Base-by-base conservation (phyloP, 345 rosid species). In the Eucalyptus globulus region DNA sequence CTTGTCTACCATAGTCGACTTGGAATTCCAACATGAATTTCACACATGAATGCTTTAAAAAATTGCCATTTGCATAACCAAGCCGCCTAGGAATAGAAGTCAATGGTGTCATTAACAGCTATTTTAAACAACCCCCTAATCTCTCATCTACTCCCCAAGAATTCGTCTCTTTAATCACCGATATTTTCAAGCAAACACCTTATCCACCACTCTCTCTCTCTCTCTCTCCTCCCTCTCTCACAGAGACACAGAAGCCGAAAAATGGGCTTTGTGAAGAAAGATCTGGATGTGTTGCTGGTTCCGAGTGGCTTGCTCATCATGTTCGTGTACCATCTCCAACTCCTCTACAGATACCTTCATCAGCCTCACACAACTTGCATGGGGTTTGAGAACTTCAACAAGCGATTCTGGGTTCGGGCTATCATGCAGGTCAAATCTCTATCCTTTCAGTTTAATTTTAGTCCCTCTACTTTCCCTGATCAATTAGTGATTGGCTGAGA, bases 331-430 rank as follows among this genome's bases (percentile, higher is more conserved):
- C 97, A 97, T 90, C 93, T 96, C 54, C 62, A 87, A 91, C 95
- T 95, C 89, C 94, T 97, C 29, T 92, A 96, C 90, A 91, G 95
- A 91, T 94, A 94, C 91, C 93, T 94, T n/a, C 88, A 94, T 86
- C 94, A 87, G 51, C 98, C 99, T 62, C 94, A 95, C 92, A 95
- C 95, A 29, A 96, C 98, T 12, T 92, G 92, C 65, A 90, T 94
- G 50, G 99, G 99, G 89, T 92, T 95, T 76, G 97, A 95, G 90
- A 97, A 95, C 94, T 91, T 93, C 47, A 95, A 95, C 86, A 96
- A 92, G 91, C 92, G 93, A 93, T 95, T 94, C 92, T 97, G 98
- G 98, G 98, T 96, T 83, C 93, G 93, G 72, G 92, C 94, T 76
- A 89, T 95, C 54, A 92, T 96, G 94, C 91, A 93, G 98, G 97